Evolutionary conservation across 306 rosid genomes (phyloP), one percentile per base, ranked within the genome.

Genomic region (Amphicarpaea edgeworthii): DNA sequence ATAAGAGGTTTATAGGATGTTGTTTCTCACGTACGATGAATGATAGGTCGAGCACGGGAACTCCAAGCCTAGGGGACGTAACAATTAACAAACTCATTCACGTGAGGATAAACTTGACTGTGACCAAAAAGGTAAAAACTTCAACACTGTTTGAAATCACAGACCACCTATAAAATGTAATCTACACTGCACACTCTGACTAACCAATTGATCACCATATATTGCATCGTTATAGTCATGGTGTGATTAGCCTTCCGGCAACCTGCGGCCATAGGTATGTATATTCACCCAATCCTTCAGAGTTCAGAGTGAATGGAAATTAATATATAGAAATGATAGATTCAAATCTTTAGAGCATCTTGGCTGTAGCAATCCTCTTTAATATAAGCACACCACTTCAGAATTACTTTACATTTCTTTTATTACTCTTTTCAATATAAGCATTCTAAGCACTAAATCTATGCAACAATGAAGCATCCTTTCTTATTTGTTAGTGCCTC

Each of bases 11-110:
- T 45, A 1, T 43, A 23, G 41, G 57, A 46, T 66, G 20, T 32
- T 66, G 20, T 32, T 4, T 17, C 14, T 17, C 1, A 15, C 24
- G 2, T 61, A 70, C 12, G 21, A 12, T 16, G 64, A 32, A 34
- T 24, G 62, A 75, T 10, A 55, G n/a, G 17, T 2, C 19, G 5
- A 28, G 26, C 64, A 14, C 40, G 20, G 64, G 64, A 24, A 76
- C 28, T 23, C 67, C 74, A 16, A 66, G 43, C 23, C 67, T 26
- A 34, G 43, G 20, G 23, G 60, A 59, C 46, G 80, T 6, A 7
- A 17, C 20, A 47, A 62, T 73, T 6, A 7, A 17, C 20, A 47
- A 62, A 49, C 5, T 8, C 3, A 59, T 50, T 79, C 74, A 72
- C 68, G 74, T 63, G 77, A 70, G 54, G 41, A 15, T 69, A 30